A percentile compares a stretch with the other conserved stretches of the same genome.
These are phyloP conservation scores for Mucor racemosus DNA, from an alignment of 371 early-diverging fungal species.

Conservation along the genomic window DNA sequence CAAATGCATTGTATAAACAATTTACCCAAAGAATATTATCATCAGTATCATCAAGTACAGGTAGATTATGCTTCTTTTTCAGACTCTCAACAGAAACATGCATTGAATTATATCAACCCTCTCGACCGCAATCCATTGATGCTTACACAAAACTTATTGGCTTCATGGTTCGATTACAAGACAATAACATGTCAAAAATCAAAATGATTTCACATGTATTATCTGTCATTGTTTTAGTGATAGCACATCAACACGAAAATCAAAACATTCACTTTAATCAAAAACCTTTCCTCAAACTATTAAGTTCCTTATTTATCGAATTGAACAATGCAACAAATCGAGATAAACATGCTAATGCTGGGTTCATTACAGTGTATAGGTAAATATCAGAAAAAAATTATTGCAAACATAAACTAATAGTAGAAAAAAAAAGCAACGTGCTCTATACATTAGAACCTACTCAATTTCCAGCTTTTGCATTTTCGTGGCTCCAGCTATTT, in stretches of 20 bases:
- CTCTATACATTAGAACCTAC: slow-evolving; percentile 86
- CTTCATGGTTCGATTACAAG: slow-evolving; percentile 57
- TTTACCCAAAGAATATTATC: slow-evolving; percentile 34
- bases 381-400: slow-evolving; percentile 2
- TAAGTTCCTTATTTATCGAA: slow-evolving; percentile 83
- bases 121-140: slow-evolving; percentile 61
- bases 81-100: slow-evolving; percentile 43
- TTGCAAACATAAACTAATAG: neutral
- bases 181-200: slow-evolving; percentile 56
- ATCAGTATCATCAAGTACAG: slow-evolving; percentile 5
- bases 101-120: slow-evolving; percentile 32
- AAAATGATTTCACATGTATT: slow-evolving; percentile 76
- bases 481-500: slow-evolving; percentile 93
- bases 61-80: slow-evolving; percentile 42
- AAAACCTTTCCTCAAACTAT: slow-evolving; percentile 87
- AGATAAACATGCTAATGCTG: slow-evolving; percentile 28
- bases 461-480: slow-evolving; percentile 91
- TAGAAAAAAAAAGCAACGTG: slow-evolving; percentile 63
- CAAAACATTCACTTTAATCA: slow-evolving; percentile 83
- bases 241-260: slow-evolving; percentile 84
- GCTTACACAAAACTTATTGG: slow-evolving; percentile 83
- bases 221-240: slow-evolving; percentile 81
- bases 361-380: slow-evolving; percentile 39
- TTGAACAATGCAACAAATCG: slow-evolving; percentile 58
- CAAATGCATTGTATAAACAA: slow-evolving; percentile 63